phyloP scores from a whole-genome alignment of 495 filamentous ascomycete species.

The Aspergillus nidulans region DNA sequence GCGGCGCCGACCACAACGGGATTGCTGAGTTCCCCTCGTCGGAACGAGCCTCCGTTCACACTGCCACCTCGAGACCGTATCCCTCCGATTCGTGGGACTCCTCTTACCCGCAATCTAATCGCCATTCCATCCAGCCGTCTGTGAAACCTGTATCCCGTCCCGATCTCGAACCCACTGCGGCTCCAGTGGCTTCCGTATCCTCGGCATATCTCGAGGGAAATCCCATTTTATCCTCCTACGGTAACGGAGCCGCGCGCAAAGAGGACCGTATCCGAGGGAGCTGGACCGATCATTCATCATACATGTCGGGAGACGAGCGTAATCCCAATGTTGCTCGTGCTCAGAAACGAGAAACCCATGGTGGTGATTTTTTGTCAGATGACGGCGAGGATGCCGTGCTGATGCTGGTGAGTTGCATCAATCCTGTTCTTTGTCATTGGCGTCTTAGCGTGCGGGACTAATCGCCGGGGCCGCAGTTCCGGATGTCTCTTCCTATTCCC shows the following conservation, averaged over 20 bases:
- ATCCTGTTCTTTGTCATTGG: background rate
- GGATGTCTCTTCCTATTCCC: constrained; percentile 44
- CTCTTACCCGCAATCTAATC: constrained; percentile 8
- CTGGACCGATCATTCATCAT: constrained; percentile 39
- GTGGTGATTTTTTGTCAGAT: constrained; percentile 23
- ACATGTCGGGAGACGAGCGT: constrained; percentile 35
- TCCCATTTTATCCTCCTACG: constrained; percentile 25
- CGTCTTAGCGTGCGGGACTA: constrained; percentile 8
- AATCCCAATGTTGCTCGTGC: constrained; percentile 23
- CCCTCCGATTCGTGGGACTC: constrained; percentile 16
- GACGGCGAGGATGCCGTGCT: constrained; percentile 34
- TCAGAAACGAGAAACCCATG: constrained; percentile 27
- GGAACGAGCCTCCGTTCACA: constrained; percentile 9
- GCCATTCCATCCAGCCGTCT: constrained; percentile 10
- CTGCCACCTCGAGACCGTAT: constrained; percentile 1
- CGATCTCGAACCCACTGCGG: constrained; percentile 3
- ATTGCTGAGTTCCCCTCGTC: constrained; percentile 5
- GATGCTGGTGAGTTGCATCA: constrained; percentile 32
- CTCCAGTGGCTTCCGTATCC: constrained; percentile 20
- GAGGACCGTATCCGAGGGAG: constrained; percentile 33
- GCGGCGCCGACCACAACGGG: constrained; percentile 1
- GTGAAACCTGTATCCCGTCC: constrained; percentile 12
- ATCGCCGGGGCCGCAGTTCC: constrained; percentile 34
- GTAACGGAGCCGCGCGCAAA: constrained; percentile 27
- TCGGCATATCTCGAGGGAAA: constrained; percentile 22